A percentile compares a stretch with the other conserved stretches of the same genome.
phyloP scores from a whole-genome alignment of 768 basidiomycete genomes.

The Boletus eberwhitei region DNA sequence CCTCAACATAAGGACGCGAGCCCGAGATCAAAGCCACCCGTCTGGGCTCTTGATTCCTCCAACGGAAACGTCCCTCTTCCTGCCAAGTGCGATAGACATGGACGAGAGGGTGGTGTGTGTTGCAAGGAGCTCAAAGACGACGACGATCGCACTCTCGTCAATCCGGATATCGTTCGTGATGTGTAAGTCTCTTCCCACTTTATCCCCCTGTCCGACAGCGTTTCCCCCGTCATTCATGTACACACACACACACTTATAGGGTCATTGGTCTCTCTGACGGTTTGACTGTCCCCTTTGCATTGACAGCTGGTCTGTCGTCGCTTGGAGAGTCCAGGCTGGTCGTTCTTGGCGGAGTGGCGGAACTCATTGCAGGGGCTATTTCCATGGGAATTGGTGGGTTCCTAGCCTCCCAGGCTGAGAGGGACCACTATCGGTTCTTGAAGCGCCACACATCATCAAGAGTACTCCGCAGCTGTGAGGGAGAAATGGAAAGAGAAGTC shows the following conservation, averaged over 20 bases:
- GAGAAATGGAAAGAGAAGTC: slow-evolving; percentile 97
- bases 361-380: slow-evolving; percentile 94
- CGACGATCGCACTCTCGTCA: slow-evolving; percentile 75
- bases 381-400: slow-evolving; percentile 99
- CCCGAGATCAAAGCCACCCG: slow-evolving; percentile 41
- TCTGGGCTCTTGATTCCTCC: slow-evolving; percentile 61
- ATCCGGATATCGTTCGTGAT: slow-evolving; percentile 86
- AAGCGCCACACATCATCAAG: slow-evolving; percentile 71
- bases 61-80: slow-evolving; percentile 43
- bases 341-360: slow-evolving; percentile 90
- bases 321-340: slow-evolving; percentile 90
- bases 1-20: slow-evolving; percentile 11
- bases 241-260: slow-evolving; percentile 35
- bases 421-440: slow-evolving; percentile 89
- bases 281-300: slow-evolving; percentile 87
- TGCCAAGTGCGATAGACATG: slow-evolving; percentile 56
- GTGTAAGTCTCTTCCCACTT: slow-evolving; percentile 48
- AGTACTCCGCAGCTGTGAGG: slow-evolving; percentile 84
- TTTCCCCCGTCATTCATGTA: slow-evolving; percentile 1
- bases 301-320: slow-evolving; percentile 85
- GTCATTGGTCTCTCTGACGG: slow-evolving; percentile 91
- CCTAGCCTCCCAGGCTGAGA: slow-evolving; percentile 94
- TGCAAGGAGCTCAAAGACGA: slow-evolving; percentile 84
- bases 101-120: slow-evolving; percentile 64
- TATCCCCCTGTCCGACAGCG: neutral